Percentiles rank a stretch among this genome's conserved stretches.
phyloP scores from a whole-genome alignment of 495 filamentous ascomycete genomes.

The Parachaetomium inaequale region DNA sequence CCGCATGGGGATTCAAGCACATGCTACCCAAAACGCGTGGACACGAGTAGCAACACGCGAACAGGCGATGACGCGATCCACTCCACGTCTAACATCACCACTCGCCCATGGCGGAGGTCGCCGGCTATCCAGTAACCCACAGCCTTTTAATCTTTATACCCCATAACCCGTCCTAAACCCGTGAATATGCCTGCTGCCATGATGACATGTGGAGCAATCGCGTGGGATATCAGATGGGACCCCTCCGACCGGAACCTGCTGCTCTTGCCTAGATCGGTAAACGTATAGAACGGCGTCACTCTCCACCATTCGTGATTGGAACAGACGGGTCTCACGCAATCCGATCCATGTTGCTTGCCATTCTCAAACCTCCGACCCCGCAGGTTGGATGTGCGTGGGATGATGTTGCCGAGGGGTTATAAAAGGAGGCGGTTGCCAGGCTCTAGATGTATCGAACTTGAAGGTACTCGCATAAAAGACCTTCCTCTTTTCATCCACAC shows the following conservation, averaged over 20 bases:
- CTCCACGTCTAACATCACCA: constrained; percentile 31
- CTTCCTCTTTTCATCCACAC: not conserved
- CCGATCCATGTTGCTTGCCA: constrained; percentile 23
- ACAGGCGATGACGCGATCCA: constrained; percentile 28
- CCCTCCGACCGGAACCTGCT: not conserved
- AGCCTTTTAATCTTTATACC: not conserved
- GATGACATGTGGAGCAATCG: not conserved
- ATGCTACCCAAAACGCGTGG: not conserved
- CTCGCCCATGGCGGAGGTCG: not conserved
- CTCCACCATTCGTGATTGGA: constrained; percentile 15
- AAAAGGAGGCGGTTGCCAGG: not conserved
- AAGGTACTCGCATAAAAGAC: not conserved
- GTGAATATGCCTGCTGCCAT: not conserved
- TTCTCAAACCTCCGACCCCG: constrained; percentile 15
- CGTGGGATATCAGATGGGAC: not conserved
- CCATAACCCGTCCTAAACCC: not conserved
- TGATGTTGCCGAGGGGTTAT: not conserved
- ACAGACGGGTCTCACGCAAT: constrained; percentile 21
- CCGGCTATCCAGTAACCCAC: not conserved
- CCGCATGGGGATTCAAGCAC: not conserved
- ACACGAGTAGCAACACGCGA: not conserved
- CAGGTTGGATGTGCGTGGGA: not conserved
- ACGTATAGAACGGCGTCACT: not conserved
- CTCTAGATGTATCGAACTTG: not conserved
- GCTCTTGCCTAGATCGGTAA: constrained; percentile 7